Evolutionary conservation across 2,329 filamentous ascomycete species (phyloP).

Genomic region (Aspergillus aculeatus): DNA sequence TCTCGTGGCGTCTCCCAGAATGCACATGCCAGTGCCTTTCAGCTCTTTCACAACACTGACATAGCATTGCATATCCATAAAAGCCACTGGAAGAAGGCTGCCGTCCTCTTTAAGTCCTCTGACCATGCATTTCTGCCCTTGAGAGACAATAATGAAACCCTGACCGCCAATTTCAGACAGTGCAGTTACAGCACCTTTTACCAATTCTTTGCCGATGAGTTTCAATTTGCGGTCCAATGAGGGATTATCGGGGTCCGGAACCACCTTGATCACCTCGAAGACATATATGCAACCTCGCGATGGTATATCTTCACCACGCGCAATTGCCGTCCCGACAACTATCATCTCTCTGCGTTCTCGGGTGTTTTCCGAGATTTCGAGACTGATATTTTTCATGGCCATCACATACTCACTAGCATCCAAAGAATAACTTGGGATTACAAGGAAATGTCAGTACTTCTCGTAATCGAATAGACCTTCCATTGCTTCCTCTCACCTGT

Average conservation of each 20-base stretch:
- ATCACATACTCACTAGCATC: constrained; percentile 75
- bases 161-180: constrained; percentile 81
- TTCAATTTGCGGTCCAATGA: constrained; percentile 86
- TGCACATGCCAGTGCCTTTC: constrained; percentile 76
- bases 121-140: constrained; percentile 97
- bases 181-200: constrained; percentile 87
- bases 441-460: constrained; percentile 11
- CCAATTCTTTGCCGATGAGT: constrained; percentile 82
- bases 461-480: neutral
- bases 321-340: constrained; percentile 78
- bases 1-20: constrained; percentile 88
- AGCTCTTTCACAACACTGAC: constrained; percentile 83
- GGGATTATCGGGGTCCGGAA: constrained; percentile 79
- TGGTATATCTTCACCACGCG: constrained; percentile 87
- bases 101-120: constrained; percentile 94
- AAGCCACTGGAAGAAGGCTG: constrained; percentile 86
- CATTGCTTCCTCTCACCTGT: constrained; percentile 50
- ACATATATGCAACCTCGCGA: constrained; percentile 83
- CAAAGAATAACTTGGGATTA: constrained; percentile 56
- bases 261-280: constrained; percentile 87
- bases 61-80: constrained; percentile 96
- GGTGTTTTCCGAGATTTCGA: constrained; percentile 88
- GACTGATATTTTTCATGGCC: constrained; percentile 75
- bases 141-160: constrained; percentile 83
- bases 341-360: constrained; percentile 82